Conservation (phyloP, 2,329 filamentous ascomycete genomes). For the Calonectria fujianensis region DNA sequence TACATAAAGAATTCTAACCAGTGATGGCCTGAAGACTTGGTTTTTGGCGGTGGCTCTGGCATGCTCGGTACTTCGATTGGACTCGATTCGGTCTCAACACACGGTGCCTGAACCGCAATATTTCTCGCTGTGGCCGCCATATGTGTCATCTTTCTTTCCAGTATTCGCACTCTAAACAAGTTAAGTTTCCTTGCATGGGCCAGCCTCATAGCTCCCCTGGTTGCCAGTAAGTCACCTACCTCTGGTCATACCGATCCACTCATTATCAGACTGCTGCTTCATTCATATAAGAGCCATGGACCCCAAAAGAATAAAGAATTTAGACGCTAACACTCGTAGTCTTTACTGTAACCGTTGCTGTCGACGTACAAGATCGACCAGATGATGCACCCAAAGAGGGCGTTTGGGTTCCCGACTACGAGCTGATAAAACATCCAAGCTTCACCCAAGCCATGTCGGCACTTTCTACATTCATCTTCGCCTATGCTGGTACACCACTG, state of each 20-base stretch:
- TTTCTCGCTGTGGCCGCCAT: not conserved
- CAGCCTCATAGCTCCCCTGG: too few species aligned
- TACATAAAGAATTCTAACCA: not conserved
- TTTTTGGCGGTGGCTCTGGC: not conserved
- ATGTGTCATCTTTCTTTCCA: not conserved
- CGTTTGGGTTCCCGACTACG: not conserved
- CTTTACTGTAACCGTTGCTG: too few species aligned
- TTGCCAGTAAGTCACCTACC: too few species aligned
- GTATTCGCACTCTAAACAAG: not conserved
- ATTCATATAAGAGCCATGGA: too few species aligned
- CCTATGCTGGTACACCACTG: not conserved
- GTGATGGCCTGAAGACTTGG: not conserved
- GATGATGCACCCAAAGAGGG: too few species aligned
- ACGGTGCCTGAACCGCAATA: not conserved
- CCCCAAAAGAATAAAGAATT: too few species aligned
- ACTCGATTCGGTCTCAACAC: not conserved
- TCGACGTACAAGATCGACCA: too few species aligned
- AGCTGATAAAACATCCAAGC: not conserved
- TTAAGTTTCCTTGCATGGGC: not conserved
- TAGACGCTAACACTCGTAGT: too few species aligned
- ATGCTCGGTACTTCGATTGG: conserved; percentile 5
- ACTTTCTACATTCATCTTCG: not conserved
- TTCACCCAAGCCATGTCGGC: not conserved
- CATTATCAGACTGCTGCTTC: too few species aligned
- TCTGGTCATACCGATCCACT: too few species aligned